Base-by-base conservation (phyloP, 2,329 filamentous ascomycete genomes). In the Epichloe amarillans region DNA sequence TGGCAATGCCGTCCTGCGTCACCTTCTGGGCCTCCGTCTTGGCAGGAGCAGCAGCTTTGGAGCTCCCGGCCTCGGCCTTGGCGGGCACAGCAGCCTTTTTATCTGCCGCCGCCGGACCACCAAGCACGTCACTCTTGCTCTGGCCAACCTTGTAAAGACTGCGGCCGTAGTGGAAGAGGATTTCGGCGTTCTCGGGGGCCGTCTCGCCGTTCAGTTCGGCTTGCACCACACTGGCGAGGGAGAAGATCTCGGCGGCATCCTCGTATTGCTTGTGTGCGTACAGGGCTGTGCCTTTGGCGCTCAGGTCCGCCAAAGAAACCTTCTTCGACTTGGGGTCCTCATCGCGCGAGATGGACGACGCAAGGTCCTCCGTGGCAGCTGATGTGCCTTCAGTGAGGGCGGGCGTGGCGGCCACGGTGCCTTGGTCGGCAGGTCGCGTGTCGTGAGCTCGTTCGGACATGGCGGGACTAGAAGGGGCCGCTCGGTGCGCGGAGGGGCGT, bases 81-180 rank as follows among this genome's bases (percentile, higher is more conserved):
- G 67, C 54, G 11, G 44, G 33, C 33, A 33, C 44, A 14, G 70
- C 67, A 7, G 54, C 71, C 58, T 74, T 69, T 68, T 63, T 61
- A n/a, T 82, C 68, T 62, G 76, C 70, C 63, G 79, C 66, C 19
- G 90, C 85, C 61, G 85, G 86, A 36, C 86, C 87, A 52, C 93
- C 93, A 37, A 98, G 75, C 23, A 98, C 90, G 63, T 97, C 90
- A 64, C 89, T 96, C 68, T 95, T 95, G 66, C 82, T 84, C 65
- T 97, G 86, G 33, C 90, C 93, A 53, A 97, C 86, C 66, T 90
- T 90, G 75, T 95, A 97, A 19, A 98, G 73, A 51, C 88, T 88
- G 64, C 91, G 87, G 14, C 93, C 93, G 68, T 98, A 98, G 56
- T 89, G 80, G 67, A 95, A 98, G 19, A 97, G 80, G 45, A 98